Percentiles rank a stretch among this genome's conserved stretches.
phyloP scores from a whole-genome alignment of 73 alveolate species.

The Uronychia binucleata region DNA sequence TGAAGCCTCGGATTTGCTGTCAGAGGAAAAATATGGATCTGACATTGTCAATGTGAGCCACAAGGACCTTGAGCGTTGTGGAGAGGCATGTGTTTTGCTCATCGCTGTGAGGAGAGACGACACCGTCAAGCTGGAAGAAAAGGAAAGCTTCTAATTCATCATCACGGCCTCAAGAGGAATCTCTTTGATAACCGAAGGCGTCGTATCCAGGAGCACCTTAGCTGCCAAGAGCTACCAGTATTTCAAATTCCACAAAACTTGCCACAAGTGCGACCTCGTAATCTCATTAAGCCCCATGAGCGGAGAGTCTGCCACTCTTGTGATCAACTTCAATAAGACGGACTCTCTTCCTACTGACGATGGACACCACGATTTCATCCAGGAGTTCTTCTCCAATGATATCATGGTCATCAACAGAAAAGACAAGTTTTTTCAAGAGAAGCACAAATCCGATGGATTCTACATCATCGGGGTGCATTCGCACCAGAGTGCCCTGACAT shows the following conservation, averaged over 20 bases:
- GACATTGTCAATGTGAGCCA: neutral
- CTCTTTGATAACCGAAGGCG: neutral
- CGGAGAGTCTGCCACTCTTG: neutral
- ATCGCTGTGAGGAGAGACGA: neutral
- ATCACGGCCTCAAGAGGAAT: neutral
- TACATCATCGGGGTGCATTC: neutral
- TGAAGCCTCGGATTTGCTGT: neutral
- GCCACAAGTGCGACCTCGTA: neutral
- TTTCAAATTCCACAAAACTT: neutral
- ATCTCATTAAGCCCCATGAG: neutral
- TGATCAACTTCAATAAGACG: neutral
- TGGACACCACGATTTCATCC: neutral
- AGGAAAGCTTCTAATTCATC: neutral
- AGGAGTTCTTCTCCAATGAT: slow-evolving; percentile 1
- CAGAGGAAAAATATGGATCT: neutral
- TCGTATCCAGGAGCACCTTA: neutral
- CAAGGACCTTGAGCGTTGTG: neutral
- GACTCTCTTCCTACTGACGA: neutral
- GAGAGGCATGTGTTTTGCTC: neutral
- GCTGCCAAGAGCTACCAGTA: neutral
- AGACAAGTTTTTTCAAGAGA: neutral
- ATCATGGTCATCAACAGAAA: neutral
- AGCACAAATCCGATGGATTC: neutral
- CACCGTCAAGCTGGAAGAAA: neutral
- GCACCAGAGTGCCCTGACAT: neutral